Base-by-base conservation (phyloP, 495 filamentous ascomycete species). In the Talaromyces adpressus region DNA sequence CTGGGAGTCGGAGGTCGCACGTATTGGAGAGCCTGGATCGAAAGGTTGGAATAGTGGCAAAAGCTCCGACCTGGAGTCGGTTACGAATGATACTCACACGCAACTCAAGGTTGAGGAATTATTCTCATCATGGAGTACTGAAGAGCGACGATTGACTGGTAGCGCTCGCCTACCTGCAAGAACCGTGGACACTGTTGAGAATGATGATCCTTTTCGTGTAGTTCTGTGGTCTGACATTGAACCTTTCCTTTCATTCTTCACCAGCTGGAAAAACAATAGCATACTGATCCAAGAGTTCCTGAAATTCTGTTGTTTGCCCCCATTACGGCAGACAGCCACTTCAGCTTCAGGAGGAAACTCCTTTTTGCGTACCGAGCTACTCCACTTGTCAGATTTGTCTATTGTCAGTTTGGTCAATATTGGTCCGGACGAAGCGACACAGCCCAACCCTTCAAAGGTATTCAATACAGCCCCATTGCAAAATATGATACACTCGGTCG, bases 1-100 rank as follows among this genome's bases (percentile, higher is more conserved):
- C 66, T 98, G 94, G 94, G 91, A 96, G 59, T 90, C 86, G 45
- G 94, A 97, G 69, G 81, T 87, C 6, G 76, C 89, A 3, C 86
- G 93, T 7, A 82, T 96, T 61, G 94, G 94, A 4, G 94, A 98
- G 72, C 68, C 72, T 6, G 79, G 76, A 4, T 87, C 90, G 34
- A 75, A 80, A 30, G 92, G 91, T 16, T 97, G 93, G 93, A 71
- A 69, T 22, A 69, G 75, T 23, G 64, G 56, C 11, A 62, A 41
- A 6, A 66, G 49, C 57, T 27, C 62, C 20, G 56, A 65, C 6
- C 32, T 64, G 7, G 66, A 68, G 27, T n/a, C n/a, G 3, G 11
- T 30, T 20, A 66, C 79, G 69, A 57, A 78, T 20, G 68, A 70
- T 29, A 61, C 56, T 6, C 70, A 69, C 22, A 63, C 53, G 2